Conservation (phyloP, 140 eudicot species). For the Stevia rebaudiana region DNA sequence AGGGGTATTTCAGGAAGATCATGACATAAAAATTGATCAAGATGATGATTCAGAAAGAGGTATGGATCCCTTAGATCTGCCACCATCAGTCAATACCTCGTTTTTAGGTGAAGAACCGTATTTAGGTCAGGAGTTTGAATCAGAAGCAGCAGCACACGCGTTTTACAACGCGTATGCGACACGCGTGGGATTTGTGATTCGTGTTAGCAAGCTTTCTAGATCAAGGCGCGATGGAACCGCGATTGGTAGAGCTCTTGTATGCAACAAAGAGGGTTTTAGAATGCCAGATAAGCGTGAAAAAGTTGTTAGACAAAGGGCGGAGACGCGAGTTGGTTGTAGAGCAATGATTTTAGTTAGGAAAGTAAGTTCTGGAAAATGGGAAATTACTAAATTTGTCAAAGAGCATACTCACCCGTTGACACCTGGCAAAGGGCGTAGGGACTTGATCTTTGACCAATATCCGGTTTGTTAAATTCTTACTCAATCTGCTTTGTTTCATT, state of each 20-base stretch:
- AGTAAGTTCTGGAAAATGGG: constrained; percentile 73
- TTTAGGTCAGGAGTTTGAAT: constrained; percentile 76
- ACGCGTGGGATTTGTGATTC: constrained; percentile 66
- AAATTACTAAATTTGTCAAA: constrained; percentile 66
- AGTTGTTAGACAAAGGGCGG: constrained; percentile 76
- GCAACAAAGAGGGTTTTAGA: constrained; percentile 83
- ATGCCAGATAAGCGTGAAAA: constrained; percentile 86
- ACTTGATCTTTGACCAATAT: constrained; percentile 63
- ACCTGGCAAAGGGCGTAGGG: constrained; percentile 84
- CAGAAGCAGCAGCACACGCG: constrained; percentile 87
- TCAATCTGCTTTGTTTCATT: constrained; percentile 3
- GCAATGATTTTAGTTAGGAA: constrained; percentile 89
- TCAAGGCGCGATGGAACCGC: constrained; percentile 91
- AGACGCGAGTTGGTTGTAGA: constrained; percentile 88
- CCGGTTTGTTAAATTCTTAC: constrained; percentile 46
- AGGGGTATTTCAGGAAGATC: constrained; percentile 37
- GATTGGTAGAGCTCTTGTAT: constrained; percentile 81
- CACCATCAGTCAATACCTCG: constrained; percentile 32
- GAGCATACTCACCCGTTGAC: constrained; percentile 79
- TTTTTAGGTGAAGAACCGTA: constrained; percentile 59
- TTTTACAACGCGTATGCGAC: constrained; percentile 81
- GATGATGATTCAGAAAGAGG: constrained; percentile 41
- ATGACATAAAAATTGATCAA: constrained; percentile 43
- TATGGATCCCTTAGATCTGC: constrained; percentile 30
- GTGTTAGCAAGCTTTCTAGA: constrained; percentile 87